A percentile compares a stretch with the other conserved stretches of the same genome.
phyloP scores from a whole-genome alignment of 495 filamentous ascomycete species.

The Thermothielavioides terrestris region DNA sequence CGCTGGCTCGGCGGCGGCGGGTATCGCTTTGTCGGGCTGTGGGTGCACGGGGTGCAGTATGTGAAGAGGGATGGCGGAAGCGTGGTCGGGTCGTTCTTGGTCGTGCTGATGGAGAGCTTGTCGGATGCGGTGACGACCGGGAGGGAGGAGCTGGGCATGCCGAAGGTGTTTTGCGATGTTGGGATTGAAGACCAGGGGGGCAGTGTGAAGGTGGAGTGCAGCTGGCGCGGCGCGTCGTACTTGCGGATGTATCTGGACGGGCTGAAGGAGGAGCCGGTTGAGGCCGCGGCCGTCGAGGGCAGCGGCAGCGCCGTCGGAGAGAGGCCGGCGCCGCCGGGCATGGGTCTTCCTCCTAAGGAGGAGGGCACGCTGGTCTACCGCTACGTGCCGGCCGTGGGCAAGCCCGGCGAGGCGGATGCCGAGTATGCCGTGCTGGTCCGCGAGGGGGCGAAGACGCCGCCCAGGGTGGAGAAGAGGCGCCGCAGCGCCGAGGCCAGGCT shows the following conservation, averaged over 20 bases:
- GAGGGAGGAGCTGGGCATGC: constrained; percentile 50
- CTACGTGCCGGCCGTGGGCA: constrained; percentile 42
- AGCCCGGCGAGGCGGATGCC: constrained; percentile 34
- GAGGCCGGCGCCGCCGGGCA: no score
- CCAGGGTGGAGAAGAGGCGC: not conserved
- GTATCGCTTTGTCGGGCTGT: constrained; percentile 48
- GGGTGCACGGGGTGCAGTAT: constrained; percentile 51
- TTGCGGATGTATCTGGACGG: constrained; percentile 35
- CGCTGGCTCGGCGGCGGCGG: constrained; percentile 48
- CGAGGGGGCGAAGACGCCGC: constrained; percentile 21
- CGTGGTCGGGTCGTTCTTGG: constrained; percentile 44
- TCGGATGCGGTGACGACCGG: constrained; percentile 46
- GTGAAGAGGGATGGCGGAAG: constrained; percentile 39
- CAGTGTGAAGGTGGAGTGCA: constrained; percentile 14
- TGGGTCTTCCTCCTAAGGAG: constrained; percentile 13
- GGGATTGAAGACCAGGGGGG: constrained; percentile 31
- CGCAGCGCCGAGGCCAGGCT: not conserved
- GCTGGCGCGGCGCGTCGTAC: constrained; percentile 43
- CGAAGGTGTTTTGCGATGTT: constrained; percentile 45
- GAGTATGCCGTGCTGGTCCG: constrained; percentile 40
- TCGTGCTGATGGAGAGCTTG: constrained; percentile 46
- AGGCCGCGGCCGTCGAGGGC: constrained; percentile 13
- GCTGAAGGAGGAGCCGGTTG: constrained; percentile 21
- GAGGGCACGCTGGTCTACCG: constrained; percentile 37
- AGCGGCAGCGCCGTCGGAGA: not conserved